Evolutionary conservation across 441 rosid species (phyloP).

Genomic region (Populus hybrid): DNA sequence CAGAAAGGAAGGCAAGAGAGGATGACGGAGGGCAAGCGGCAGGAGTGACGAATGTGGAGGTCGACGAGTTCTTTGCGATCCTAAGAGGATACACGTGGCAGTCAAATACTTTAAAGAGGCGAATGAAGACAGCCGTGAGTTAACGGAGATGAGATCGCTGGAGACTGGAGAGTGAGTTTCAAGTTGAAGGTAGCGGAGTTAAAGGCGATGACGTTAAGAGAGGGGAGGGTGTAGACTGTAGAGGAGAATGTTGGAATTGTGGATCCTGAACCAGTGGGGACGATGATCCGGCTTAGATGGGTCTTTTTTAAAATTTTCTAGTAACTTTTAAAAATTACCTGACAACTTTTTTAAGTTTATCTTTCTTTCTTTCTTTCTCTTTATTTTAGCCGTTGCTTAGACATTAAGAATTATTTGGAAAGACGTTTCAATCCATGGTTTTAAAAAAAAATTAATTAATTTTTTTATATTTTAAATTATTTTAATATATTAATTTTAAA

Average conservation of each 20-base stretch:
- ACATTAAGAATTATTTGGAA: too few species aligned
- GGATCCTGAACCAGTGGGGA: neutral
- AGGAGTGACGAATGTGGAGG: slow-evolving; percentile 15
- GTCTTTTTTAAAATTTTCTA: too few species aligned
- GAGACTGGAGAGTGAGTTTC: neutral
- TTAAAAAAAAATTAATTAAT: too few species aligned
- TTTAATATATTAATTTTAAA: too few species aligned
- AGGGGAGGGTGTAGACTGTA: neutral
- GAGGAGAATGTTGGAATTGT: neutral
- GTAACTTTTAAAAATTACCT: too few species aligned
- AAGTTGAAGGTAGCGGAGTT: neutral
- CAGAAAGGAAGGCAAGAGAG: slow-evolving; percentile 7
- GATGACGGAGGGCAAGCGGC: neutral
- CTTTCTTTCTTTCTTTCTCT: too few species aligned
- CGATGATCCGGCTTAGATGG: neutral
- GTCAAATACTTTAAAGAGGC: slow-evolving; percentile 3
- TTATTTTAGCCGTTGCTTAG: too few species aligned
- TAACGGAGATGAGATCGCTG: neutral
- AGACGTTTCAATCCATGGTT: too few species aligned
- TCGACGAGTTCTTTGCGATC: slow-evolving; percentile 23
- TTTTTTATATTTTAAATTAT: too few species aligned
- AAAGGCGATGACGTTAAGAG: neutral
- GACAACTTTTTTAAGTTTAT: too few species aligned
- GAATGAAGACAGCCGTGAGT: neutral
- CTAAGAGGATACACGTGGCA: slow-evolving; percentile 9